Conservation (phyloP, 176 grass and related monocot genomes). For the maize (Zea mays) region DNA sequence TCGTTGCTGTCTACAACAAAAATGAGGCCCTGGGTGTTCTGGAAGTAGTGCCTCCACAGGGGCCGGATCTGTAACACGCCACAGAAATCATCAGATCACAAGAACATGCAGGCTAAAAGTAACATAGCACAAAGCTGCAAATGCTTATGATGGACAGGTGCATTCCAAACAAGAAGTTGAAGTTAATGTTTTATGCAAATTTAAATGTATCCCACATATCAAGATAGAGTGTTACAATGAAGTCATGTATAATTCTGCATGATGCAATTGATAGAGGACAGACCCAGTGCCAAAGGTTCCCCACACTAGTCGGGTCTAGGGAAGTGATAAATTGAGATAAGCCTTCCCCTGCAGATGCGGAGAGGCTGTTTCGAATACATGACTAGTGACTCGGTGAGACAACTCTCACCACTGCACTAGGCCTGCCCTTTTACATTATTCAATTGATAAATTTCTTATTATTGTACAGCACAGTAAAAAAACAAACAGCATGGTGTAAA, state of each 20-base stretch:
- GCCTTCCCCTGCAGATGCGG: no score
- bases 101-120: not conserved
- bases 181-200: not conserved
- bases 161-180: not conserved
- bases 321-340: no score
- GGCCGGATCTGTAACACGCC: slow-evolving; percentile 63
- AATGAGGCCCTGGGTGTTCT: slow-evolving; percentile 94
- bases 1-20: slow-evolving; percentile 91
- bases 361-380: no score
- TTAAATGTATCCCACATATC: not conserved
- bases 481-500: not conserved
- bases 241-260: not conserved
- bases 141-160: not conserved
- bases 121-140: not conserved
- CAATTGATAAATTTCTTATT: not conserved
- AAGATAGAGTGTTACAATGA: not conserved
- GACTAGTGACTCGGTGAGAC: no score
- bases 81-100: not conserved
- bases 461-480: not conserved
- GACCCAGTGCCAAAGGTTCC: no score
- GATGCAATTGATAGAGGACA: not conserved
- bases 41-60: slow-evolving; percentile 92
- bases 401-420: no score
- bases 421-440: not conserved
- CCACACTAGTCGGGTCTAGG: no score